Base-by-base conservation (phyloP, 305 asterid genomes). In the Coffea humblotiana region DNA sequence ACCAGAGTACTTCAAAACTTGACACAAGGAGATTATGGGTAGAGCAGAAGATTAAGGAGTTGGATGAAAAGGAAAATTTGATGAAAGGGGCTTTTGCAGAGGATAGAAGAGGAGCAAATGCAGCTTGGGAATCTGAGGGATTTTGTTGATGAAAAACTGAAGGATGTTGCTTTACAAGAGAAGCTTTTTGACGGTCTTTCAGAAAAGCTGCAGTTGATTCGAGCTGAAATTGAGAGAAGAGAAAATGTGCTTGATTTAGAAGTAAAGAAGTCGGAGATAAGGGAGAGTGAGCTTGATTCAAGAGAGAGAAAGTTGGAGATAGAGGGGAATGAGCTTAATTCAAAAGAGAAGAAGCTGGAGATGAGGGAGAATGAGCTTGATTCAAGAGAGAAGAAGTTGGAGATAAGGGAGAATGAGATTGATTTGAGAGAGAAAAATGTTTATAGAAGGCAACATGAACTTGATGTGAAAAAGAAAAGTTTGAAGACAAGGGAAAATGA, bases 91-190 rank as follows among this genome's bases (percentile, higher is more conserved):
- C 9, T 49, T 32, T 72, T 72, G 63, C 40, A 51, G 77, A 47
- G 52, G 32, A 4, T 72, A 16, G 45, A 72, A 72, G 12, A 25
- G 65, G 47, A 35, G 76, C 9, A 49, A 49, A 56, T 27, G 77
- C n/a, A 73, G 29, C 29, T 11, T 52, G 15, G 8, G 61, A 29
- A 27, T 3, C 51, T 51, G 64, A 72, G 64, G 49, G 65, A 13
- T n/a, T 72, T n/a, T 56, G 40, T 72, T 35, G 56, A 52, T 51
- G 64, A 72, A 14, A 40, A 51, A 47, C 25, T 72, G 25, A 52
- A 72, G 77, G 45, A 72, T 19, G 64, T 72, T 51, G 77, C 6
- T 72, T 25, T 72, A 37, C 51, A 72, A 72, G 65, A 72, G 65
- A 11, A 49, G 56, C 45, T 49, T 15, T 14, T 72, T 72, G 64